Percentiles rank a stretch among this genome's conserved stretches.
phyloP scores from a whole-genome alignment of 306 rosid species.

The Fragaria iinumae region DNA sequence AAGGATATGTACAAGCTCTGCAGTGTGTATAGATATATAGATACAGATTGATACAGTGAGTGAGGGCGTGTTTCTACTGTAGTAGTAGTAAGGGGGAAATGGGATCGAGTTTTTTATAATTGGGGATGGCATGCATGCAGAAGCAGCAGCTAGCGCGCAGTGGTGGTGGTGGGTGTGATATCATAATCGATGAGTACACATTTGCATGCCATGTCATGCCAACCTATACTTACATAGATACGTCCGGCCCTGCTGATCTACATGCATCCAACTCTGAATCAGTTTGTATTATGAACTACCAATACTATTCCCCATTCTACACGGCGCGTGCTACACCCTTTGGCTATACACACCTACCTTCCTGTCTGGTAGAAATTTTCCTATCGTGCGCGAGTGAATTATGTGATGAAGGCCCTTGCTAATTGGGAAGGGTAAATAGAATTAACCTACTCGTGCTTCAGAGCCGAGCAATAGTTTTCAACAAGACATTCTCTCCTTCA shows the following conservation, averaged over 20 bases:
- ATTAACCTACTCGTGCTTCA: too few species aligned
- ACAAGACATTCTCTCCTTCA: too few species aligned
- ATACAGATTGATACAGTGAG: background rate
- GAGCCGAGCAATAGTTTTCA: too few species aligned
- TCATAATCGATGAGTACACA: slow-evolving; percentile 30
- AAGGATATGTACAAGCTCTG: background rate
- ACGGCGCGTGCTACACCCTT: background rate
- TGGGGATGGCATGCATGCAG: slow-evolving; percentile 61
- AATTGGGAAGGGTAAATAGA: too few species aligned
- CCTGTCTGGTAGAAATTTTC: background rate
- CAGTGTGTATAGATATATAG: background rate
- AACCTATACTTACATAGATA: slow-evolving; percentile 54
- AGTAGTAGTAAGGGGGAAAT: background rate
- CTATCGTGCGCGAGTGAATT: background rate
- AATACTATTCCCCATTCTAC: background rate
- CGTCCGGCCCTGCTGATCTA: slow-evolving; percentile 17
- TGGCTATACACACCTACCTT: background rate
- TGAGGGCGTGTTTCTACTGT: background rate
- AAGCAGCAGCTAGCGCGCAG: background rate
- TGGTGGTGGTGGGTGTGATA: slow-evolving; percentile 2
- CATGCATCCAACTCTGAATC: background rate
- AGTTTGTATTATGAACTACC: background rate
- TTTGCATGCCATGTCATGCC: slow-evolving; percentile 93
- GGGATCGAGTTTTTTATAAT: background rate
- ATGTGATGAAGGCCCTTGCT: background rate